These are phyloP conservation scores for Heterobasidion occidentale DNA, from an alignment of 1,284 basidiomycete species.

Conservation along the genomic window DNA sequence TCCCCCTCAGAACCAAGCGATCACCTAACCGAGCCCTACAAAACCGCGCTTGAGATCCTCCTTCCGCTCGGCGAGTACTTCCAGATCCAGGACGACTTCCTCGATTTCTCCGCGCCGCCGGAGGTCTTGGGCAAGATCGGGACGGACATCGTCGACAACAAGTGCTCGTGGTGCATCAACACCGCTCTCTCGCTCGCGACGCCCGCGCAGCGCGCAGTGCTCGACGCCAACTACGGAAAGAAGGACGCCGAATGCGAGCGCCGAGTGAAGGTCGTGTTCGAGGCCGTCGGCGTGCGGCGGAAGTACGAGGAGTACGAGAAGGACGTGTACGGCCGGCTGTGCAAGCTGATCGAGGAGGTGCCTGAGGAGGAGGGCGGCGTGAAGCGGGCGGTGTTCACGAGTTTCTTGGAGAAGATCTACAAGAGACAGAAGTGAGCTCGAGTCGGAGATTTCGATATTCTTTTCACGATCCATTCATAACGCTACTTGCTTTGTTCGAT, in stretches of 20 bases:
- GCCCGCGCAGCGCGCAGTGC: constrained; percentile 47
- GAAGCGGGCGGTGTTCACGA: constrained; percentile 76
- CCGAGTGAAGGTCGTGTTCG: constrained; percentile 74
- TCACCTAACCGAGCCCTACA: constrained; percentile 54
- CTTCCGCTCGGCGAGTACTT: constrained; percentile 97
- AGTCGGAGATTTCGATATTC: too few relatives aligned
- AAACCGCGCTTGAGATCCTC: constrained; percentile 77
- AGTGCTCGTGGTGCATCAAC: constrained; percentile 97
- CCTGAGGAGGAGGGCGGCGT: constrained; percentile 44
- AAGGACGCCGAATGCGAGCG: constrained; percentile 63
- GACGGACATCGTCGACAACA: constrained; percentile 98
- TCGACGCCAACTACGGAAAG: constrained; percentile 82
- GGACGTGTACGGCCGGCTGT: constrained; percentile 62
- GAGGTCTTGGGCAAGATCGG: constrained; percentile 96
- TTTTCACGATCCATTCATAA: too few relatives aligned
- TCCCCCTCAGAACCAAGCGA: constrained; percentile 72
- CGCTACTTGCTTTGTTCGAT: too few relatives aligned
- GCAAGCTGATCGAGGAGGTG: constrained; percentile 58
- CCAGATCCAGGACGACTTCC: constrained; percentile 97
- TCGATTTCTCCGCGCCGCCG: constrained; percentile 88
- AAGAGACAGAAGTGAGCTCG: constrained; percentile 64
- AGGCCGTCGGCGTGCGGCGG: constrained; percentile 62
- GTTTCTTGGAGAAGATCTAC: constrained; percentile 89
- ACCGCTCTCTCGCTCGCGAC: constrained; percentile 64
- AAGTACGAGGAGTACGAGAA: constrained; percentile 79